These are phyloP conservation scores for Cyclaneusma minus DNA, from an alignment of 2,329 filamentous ascomycete genomes.

Conservation along the genomic window DNA sequence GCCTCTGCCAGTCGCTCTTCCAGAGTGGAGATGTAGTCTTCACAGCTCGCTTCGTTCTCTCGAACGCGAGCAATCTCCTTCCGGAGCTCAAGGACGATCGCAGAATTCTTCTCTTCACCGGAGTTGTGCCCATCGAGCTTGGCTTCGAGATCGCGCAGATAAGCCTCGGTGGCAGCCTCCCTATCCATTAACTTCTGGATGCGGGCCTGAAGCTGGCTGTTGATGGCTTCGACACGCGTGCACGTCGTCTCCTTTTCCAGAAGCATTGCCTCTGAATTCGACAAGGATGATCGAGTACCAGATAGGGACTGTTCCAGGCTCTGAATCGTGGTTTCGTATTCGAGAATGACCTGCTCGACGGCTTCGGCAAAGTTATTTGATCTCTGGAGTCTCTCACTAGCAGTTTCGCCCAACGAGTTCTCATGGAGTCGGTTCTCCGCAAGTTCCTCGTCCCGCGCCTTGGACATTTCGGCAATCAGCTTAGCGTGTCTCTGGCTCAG, in stretches of 20 bases:
- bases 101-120: slow-evolving; percentile 83
- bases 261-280: slow-evolving; percentile 70
- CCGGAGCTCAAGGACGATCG: slow-evolving; percentile 71
- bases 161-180: slow-evolving; percentile 80
- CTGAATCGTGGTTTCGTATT: slow-evolving; percentile 98
- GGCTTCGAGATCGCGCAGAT: slow-evolving; percentile 79
- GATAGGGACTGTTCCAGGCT: slow-evolving; percentile 81
- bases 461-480: slow-evolving; percentile 84
- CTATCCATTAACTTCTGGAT: slow-evolving; percentile 89
- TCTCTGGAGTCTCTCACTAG: slow-evolving; percentile 76
- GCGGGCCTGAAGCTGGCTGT: slow-evolving; percentile 73
- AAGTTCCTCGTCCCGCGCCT: slow-evolving; percentile 56
- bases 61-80: slow-evolving; percentile 80
- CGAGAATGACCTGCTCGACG: slow-evolving; percentile 87
- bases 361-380: slow-evolving; percentile 94
- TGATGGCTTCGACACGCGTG: slow-evolving; percentile 84
- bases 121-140: slow-evolving; percentile 82
- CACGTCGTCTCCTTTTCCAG: slow-evolving; percentile 90
- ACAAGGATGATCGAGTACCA: slow-evolving; percentile 69
- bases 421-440: slow-evolving; percentile 41
- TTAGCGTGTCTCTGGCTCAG: slow-evolving; percentile 90
- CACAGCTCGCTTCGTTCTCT: slow-evolving; percentile 78
- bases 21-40: slow-evolving; percentile 94
- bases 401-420: slow-evolving; percentile 56
- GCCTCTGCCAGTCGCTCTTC: slow-evolving; percentile 91